Evolutionary conservation across 1,284 basidiomycete species (phyloP).

Genomic region (Phellopilus nigrolimitatus): DNA sequence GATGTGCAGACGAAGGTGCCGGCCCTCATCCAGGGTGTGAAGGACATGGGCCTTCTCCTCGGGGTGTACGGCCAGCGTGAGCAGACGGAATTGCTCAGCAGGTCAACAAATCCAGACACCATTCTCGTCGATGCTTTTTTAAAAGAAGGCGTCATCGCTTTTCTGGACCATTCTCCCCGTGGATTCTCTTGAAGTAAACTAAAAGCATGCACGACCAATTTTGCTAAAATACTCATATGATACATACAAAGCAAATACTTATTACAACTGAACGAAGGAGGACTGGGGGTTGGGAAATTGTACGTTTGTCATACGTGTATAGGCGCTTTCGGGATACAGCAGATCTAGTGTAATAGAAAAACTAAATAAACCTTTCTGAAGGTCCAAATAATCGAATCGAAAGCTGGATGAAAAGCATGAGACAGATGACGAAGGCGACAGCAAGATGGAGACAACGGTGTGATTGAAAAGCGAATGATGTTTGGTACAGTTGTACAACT

Average conservation of each 20-base stretch:
- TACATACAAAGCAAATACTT: conserved; percentile 7
- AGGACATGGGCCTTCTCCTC: conserved; percentile 84
- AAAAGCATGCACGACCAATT: neutral
- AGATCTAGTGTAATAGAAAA: no score
- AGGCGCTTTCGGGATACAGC: no score
- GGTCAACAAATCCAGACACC: conserved; percentile 40
- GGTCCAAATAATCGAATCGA: no score
- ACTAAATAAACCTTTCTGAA: no score
- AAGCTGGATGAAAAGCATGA: neutral
- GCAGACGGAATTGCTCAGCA: conserved; percentile 39
- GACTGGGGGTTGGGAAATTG: no score
- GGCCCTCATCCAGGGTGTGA: conserved; percentile 79
- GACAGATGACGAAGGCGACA: neutral
- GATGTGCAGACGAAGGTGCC: conserved; percentile 53
- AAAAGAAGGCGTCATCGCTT: conserved; percentile 56
- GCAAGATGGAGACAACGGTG: neutral
- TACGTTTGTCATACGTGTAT: no score
- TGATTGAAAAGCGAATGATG: neutral
- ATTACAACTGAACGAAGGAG: no score
- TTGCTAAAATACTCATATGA: neutral
- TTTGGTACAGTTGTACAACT: neutral
- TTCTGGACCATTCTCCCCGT: conserved; percentile 54
- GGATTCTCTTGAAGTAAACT: conserved; percentile 29
- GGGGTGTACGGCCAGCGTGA: conserved; percentile 67
- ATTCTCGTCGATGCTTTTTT: conserved; percentile 63